Evolutionary conservation across 2,329 filamentous ascomycete species (phyloP), one percentile per base, ranked within the genome.

Genomic region (Penicillium expansum): DNA sequence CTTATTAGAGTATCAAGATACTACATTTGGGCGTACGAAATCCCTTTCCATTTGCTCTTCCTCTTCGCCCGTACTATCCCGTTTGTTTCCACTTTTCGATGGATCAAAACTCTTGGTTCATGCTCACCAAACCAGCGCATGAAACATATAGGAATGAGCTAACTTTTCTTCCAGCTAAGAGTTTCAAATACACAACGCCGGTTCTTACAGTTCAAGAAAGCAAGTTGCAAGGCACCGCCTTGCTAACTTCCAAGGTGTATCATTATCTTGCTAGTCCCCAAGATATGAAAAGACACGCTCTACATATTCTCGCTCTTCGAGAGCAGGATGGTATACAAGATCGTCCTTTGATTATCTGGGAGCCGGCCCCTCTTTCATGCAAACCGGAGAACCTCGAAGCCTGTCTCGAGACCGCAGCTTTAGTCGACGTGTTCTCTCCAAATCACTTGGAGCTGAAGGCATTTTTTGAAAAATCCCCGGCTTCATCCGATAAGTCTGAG

Each of bases 391-490:
- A 70, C 61, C 35, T 71, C 39, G 22, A 62, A 55, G 43, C 41
- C 16, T 65, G 56, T 48, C 32, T 69, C 6, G 48, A 60, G 7
- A 60, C 59, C 9, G 56, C 52, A 32, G 14, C 14, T 6, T 18
- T 62, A 1, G 71, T 75, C 0, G 67, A 74, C 33, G 61, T 76
- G 5, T 71, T 76, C 54, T 73, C 71, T 10, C 74, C 74, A 3
- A 76, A 76, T 51, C 74, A 75, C 43, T 62, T 75, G n/a, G 74
- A 76, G 41, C 54, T 76, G 6, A 59, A 62, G 14, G 54, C 24
- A 1, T 47, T 73, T 0, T 73, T 65, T 37, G 41, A 55, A 51
- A 30, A 58, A 1, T 9, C 48, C 1, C 27, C 41, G 1, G 38
- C 29, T 11, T 10, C 33, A 4, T 16, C 39, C 2, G 22, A 55